Conservation (phyloP, 192 early-diverging fungal genomes). For the Coemansia javaensis region DNA sequence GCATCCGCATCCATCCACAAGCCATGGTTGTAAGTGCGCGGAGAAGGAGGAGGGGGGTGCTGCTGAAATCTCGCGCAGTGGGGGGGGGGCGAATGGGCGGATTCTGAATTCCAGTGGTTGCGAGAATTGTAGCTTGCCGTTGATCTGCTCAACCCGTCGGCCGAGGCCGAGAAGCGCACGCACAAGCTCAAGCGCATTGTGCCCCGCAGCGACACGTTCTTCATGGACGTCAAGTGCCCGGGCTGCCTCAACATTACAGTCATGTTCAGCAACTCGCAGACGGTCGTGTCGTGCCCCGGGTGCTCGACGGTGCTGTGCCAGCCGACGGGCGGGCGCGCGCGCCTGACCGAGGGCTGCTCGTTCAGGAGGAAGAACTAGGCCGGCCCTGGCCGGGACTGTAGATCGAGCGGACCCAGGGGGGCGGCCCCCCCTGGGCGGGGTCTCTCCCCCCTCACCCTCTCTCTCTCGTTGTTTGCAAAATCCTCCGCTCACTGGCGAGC, state of each 20-base stretch:
- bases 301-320: conserved; percentile 98
- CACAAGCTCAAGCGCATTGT: conserved; percentile 98
- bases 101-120: no score
- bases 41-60: no score
- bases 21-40: no score
- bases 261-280: conserved; percentile 99
- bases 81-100: no score
- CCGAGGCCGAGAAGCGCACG: conserved; percentile 65
- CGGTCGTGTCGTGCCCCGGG: conserved; percentile 92
- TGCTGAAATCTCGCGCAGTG: no score
- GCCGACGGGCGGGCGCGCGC: conserved; percentile 97
- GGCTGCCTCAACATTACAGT: conserved; percentile 97
- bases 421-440: no score
- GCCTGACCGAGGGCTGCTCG: conserved; percentile 90
- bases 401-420: no score
- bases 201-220: conserved; percentile 95
- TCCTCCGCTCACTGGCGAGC: no score
- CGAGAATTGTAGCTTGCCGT: conserved; percentile 77
- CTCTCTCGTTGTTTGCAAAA: no score
- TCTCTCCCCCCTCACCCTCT: no score
- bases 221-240: conserved; percentile 98
- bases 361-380: conserved; percentile 76
- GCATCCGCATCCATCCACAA: no score
- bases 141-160: conserved; percentile 91
- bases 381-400: no score